These are phyloP conservation scores for Pulveroboletus ravenelii DNA, from an alignment of 768 basidiomycete genomes.

Conservation along the genomic window DNA sequence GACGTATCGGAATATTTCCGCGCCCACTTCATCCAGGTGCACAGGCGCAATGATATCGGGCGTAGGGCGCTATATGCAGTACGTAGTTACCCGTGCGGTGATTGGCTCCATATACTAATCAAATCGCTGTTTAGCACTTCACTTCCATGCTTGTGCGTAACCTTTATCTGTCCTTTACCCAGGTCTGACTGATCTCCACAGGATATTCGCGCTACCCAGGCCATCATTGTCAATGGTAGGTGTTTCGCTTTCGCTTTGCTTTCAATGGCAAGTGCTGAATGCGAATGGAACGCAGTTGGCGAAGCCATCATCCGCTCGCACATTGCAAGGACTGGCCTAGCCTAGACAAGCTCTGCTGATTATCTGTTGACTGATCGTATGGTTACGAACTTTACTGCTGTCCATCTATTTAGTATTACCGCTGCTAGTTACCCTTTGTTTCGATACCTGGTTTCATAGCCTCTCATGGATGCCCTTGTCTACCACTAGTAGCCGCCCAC, in stretches of 20 bases:
- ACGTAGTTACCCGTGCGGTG: conserved; percentile 29
- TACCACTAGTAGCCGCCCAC: conserved; percentile 20
- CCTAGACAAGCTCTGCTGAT: conserved; percentile 12
- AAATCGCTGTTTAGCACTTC: conserved; percentile 46
- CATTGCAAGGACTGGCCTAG: conserved; percentile 49
- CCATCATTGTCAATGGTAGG: conserved; percentile 59
- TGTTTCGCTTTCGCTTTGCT: conserved; percentile 3
- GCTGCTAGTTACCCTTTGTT: conserved; percentile 24
- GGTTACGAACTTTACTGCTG: conserved; percentile 11
- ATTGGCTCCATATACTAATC: conserved; percentile 8
- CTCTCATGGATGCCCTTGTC: conserved; percentile 19
- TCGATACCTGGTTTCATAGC: conserved; percentile 21
- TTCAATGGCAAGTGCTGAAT: conserved; percentile 1
- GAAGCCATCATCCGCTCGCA: conserved; percentile 66
- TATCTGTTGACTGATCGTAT: conserved; percentile 12
- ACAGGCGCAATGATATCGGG: conserved; percentile 58
- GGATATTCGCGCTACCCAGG: conserved; percentile 66
- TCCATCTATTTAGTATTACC: conserved; percentile 17
- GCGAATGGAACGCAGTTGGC: conserved; percentile 40
- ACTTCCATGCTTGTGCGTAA: conserved; percentile 60
- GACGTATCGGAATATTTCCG: conserved; percentile 74
- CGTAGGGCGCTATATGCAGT: conserved; percentile 62
- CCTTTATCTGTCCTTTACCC: not conserved
- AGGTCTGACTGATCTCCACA: conserved; percentile 20
- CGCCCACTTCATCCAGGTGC: conserved; percentile 78